Evolutionary conservation across 164 flowering plant genomes (phyloP).

Genomic region (Umbellularia californica): DNA sequence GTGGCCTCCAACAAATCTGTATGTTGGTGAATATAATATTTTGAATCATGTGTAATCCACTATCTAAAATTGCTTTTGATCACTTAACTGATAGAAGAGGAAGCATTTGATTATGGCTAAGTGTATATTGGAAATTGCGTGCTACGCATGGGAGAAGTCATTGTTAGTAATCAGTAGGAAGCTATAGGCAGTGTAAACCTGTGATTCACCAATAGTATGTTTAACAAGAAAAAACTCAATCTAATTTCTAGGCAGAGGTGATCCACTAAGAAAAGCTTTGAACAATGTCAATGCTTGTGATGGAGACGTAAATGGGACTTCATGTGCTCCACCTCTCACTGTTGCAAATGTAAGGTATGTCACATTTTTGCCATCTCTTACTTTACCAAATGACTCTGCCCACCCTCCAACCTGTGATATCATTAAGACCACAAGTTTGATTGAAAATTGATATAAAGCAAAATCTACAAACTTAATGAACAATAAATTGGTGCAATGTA

Average conservation of each 20-base stretch:
- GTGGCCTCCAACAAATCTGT: not conserved
- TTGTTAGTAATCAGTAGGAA: too few species aligned
- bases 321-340: slow-evolving; percentile 50
- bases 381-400: slow-evolving; percentile 40
- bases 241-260: slow-evolving; percentile 9
- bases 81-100: not conserved
- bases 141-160: too few species aligned
- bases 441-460: not conserved
- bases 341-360: slow-evolving; percentile 43
- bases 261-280: slow-evolving; percentile 28
- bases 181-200: too few species aligned
- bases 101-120: too few species aligned
- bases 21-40: not conserved
- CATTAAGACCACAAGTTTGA: too few species aligned
- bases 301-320: slow-evolving; percentile 47
- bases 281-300: slow-evolving; percentile 40
- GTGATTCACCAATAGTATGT: too few species aligned
- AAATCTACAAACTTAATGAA: too few species aligned
- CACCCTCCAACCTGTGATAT: slow-evolving; percentile 43
- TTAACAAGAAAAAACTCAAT: too few species aligned
- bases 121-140: too few species aligned
- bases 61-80: not conserved
- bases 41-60: not conserved
- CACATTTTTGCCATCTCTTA: slow-evolving; percentile 30
- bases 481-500: too few species aligned